Percentiles rank a stretch among this genome's conserved stretches.
Evolutionary conservation across 768 basidiomycete species (phyloP).

Genomic region (Boletus reticulatus): DNA sequence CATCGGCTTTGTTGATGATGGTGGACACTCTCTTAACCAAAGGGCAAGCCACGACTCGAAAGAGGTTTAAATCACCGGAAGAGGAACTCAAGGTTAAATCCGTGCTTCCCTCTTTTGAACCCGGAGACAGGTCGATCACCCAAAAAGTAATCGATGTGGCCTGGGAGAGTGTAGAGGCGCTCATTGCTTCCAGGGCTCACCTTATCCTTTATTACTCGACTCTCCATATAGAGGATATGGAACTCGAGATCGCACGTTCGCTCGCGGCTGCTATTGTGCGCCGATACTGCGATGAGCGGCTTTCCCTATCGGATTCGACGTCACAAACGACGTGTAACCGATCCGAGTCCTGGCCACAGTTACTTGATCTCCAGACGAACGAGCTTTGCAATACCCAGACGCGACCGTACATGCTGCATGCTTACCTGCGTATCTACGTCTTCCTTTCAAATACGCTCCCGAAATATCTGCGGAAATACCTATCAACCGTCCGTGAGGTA

Average conservation of each 20-base stretch:
- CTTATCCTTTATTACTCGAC: constrained; percentile 25
- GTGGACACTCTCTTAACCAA: constrained; percentile 38
- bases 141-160: constrained; percentile 40
- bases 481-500: constrained; percentile 50
- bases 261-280: constrained; percentile 50
- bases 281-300: constrained; percentile 32
- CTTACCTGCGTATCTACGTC: constrained; percentile 52
- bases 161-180: constrained; percentile 44
- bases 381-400: constrained; percentile 46
- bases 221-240: constrained; percentile 46
- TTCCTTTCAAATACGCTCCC: constrained; percentile 45
- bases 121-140: constrained; percentile 29
- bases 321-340: constrained; percentile 2
- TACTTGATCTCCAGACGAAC: constrained; percentile 57
- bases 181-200: constrained; percentile 22
- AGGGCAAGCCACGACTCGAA: constrained; percentile 27
- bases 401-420: constrained; percentile 50
- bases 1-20: constrained; percentile 30
- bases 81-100: constrained; percentile 22
- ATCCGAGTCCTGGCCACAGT: constrained; percentile 40
- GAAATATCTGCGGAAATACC: constrained; percentile 30
- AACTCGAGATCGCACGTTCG: constrained; percentile 58
- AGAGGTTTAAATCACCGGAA: constrained; percentile 24
- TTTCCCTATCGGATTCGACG: constrained; percentile 6
- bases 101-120: constrained; percentile 12